phyloP scores from a whole-genome alignment of 495 filamentous ascomycete genomes.

The Penicillium bialowiezense region DNA sequence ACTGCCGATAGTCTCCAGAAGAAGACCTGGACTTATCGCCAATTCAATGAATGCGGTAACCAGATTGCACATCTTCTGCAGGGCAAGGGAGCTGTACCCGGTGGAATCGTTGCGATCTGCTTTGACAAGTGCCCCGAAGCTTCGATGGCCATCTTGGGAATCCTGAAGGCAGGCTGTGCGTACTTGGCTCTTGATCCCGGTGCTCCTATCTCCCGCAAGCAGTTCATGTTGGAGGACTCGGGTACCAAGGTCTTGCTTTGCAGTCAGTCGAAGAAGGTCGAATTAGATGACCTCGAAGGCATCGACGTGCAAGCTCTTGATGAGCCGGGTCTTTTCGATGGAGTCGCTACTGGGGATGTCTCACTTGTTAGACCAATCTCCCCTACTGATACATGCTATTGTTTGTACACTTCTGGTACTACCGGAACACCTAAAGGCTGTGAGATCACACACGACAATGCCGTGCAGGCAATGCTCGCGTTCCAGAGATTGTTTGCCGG shows the following conservation, averaged over 20 bases:
- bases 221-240: constrained; percentile 41
- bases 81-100: constrained; percentile 24
- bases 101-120: constrained; percentile 43
- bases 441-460: constrained; percentile 56
- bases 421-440: constrained; percentile 98
- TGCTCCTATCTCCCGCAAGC: constrained; percentile 42
- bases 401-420: constrained; percentile 95
- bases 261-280: constrained; percentile 10
- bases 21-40: constrained; percentile 35
- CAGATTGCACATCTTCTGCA: constrained; percentile 38
- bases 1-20: constrained; percentile 26
- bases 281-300: constrained; percentile 19
- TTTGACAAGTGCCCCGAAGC: constrained; percentile 40
- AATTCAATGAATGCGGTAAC: constrained; percentile 36
- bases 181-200: constrained; percentile 65
- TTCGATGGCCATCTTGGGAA: constrained; percentile 43
- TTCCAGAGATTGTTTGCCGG: constrained; percentile 40
- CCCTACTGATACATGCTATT: constrained; percentile 89
- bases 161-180: constrained; percentile 60
- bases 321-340: constrained; percentile 25
- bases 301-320: constrained; percentile 30
- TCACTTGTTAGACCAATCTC: constrained; percentile 15
- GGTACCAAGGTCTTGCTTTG: constrained; percentile 21
- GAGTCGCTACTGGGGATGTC: constrained; percentile 15
- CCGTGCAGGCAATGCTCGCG: constrained; percentile 37